Conservation (phyloP, 1,139 yeast species). For the Saccharomyces hybrid region DNA sequence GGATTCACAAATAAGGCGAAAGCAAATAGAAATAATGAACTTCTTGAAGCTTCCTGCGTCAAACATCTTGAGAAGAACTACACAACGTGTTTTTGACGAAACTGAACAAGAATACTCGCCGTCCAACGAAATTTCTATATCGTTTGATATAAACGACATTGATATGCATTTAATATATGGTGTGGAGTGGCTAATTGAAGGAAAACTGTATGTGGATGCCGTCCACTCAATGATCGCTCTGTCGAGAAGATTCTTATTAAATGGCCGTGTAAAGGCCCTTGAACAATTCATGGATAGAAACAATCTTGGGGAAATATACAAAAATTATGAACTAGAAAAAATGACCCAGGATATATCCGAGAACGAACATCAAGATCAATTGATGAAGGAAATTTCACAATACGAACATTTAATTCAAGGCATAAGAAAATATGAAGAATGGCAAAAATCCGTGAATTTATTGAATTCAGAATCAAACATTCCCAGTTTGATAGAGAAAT, state of each 20-base stretch:
- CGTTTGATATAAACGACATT: constrained; percentile 39
- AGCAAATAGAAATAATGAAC: constrained; percentile 56
- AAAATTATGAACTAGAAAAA: constrained; percentile 43
- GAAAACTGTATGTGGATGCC: constrained; percentile 62
- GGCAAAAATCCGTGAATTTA: constrained; percentile 26
- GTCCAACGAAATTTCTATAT: constrained; percentile 32
- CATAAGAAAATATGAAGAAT: constrained; percentile 32
- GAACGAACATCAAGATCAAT: constrained; percentile 31
- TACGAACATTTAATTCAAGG: constrained; percentile 45
- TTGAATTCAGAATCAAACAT: constrained; percentile 25
- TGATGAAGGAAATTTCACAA: constrained; percentile 42
- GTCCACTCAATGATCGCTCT: constrained; percentile 52
- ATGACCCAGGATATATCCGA: constrained; percentile 33
- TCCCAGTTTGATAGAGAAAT: constrained; percentile 26
- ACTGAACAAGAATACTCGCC: constrained; percentile 46
- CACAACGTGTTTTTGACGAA: constrained; percentile 55
- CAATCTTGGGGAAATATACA: constrained; percentile 45
- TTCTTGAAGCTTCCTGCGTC: constrained; percentile 48
- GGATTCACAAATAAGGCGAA: constrained; percentile 44
- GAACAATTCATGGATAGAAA: constrained; percentile 48
- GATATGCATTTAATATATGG: constrained; percentile 52
- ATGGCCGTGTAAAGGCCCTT: constrained; percentile 61
- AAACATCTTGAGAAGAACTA: constrained; percentile 58
- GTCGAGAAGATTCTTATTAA: constrained; percentile 55
- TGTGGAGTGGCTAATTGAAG: constrained; percentile 70